These are phyloP conservation scores for Macadamia integrifolia DNA, from an alignment of 164 flowering plant genomes.

Conservation along the genomic window DNA sequence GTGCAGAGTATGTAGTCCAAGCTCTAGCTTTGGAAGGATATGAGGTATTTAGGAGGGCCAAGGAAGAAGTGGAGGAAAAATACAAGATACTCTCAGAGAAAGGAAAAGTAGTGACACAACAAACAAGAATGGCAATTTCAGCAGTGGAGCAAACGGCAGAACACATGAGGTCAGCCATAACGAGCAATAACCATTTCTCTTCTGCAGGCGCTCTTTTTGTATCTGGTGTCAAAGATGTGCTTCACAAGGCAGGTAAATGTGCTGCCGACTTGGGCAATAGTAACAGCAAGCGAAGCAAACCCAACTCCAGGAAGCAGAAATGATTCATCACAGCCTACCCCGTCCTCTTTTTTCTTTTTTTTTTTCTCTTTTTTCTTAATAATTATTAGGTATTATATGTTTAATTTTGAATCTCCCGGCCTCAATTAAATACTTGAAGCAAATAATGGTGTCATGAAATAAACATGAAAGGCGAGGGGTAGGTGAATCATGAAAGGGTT, in stretches of 20 bases:
- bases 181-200: slow-evolving; percentile 3
- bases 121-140: slow-evolving; percentile 3
- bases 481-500: too few relatives aligned
- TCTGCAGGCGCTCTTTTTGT: slow-evolving; percentile 10
- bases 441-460: too few relatives aligned
- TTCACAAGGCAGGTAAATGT: slow-evolving; percentile 13
- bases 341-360: background rate
- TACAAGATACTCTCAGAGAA: slow-evolving; percentile 12
- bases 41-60: slow-evolving; percentile 10
- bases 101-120: slow-evolving; percentile 3
- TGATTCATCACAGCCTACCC: background rate
- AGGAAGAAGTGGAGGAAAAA: slow-evolving; percentile 5
- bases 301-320: slow-evolving; percentile 14
- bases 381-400: too few relatives aligned
- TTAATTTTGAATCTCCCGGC: too few relatives aligned
- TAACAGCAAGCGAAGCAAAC: background rate
- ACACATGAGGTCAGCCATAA: background rate
- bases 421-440: too few relatives aligned
- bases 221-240: slow-evolving; percentile 5
- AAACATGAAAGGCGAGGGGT: too few relatives aligned
- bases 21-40: slow-evolving; percentile 3
- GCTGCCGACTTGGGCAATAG: slow-evolving; percentile 7
- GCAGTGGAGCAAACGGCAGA: slow-evolving; percentile 6
- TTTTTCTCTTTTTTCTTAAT: too few relatives aligned
- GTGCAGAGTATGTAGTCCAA: background rate